Conservation (phyloP, 148 eudicot species). For the Rhododendron henanense region DNA sequence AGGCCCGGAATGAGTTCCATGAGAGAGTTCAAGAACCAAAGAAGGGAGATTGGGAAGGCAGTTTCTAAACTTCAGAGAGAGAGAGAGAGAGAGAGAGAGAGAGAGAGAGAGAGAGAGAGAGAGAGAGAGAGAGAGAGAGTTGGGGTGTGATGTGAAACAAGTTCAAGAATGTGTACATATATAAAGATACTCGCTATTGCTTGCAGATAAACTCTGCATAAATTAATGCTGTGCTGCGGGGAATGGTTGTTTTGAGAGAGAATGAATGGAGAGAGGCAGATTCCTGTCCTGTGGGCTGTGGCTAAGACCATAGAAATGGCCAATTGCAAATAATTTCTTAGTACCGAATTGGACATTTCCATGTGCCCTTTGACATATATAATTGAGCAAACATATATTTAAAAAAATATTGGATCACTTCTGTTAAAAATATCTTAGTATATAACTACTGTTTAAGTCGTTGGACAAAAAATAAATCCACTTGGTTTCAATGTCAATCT, state of each 20-base stretch:
- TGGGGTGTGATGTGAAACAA: not conserved
- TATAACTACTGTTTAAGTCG: too few relatives aligned
- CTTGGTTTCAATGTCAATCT: not conserved
- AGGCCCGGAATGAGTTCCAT: conserved; percentile 75
- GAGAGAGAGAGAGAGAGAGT: not conserved
- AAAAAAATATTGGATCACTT: too few relatives aligned
- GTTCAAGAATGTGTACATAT: too few relatives aligned
- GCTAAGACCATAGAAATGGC: not conserved
- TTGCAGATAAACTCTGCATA: not conserved
- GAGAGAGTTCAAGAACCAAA: not conserved
- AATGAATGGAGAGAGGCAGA: not conserved
- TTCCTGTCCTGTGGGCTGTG: not conserved
- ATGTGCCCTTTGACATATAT: too few relatives aligned
- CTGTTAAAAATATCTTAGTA: too few relatives aligned
- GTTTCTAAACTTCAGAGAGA: not conserved
- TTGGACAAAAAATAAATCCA: not conserved
- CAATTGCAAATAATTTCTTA: too few relatives aligned
- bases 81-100: too few relatives aligned
- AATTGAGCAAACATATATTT: too few relatives aligned
- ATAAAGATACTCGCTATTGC: not conserved
- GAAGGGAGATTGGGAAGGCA: not conserved
- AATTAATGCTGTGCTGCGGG: too few relatives aligned
- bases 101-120: not conserved
- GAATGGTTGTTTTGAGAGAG: not conserved
- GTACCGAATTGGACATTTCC: too few relatives aligned